These are phyloP conservation scores for Coffea humblotiana DNA, from an alignment of 305 asterid genomes.

Conservation along the genomic window DNA sequence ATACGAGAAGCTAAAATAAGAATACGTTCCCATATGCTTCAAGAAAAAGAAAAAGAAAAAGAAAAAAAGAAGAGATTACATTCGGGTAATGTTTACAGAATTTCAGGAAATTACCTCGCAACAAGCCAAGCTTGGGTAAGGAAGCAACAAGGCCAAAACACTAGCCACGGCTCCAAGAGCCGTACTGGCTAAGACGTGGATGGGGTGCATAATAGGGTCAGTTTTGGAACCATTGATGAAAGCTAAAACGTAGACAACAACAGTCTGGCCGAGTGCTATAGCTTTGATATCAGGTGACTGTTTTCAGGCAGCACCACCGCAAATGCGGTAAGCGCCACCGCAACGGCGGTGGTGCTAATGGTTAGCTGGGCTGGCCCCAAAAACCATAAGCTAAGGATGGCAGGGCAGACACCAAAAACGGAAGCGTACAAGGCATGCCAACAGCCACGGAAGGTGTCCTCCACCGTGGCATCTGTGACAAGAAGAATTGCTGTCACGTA, in stretches of 20 bases:
- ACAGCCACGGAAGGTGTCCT: slow-evolving; percentile 68
- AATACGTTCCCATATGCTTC: no score
- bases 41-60: no score
- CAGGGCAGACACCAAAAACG: slow-evolving; percentile 48
- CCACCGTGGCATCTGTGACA: slow-evolving; percentile 65
- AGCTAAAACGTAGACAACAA: slow-evolving; percentile 57
- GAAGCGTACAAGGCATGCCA: slow-evolving; percentile 64
- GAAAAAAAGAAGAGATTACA: no score
- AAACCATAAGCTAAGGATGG: slow-evolving; percentile 55
- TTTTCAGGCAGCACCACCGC: slow-evolving; percentile 61
- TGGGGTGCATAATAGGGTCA: slow-evolving; percentile 67
- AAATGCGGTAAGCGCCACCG: slow-evolving; percentile 54
- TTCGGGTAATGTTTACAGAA: no score
- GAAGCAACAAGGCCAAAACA: slow-evolving; percentile 64
- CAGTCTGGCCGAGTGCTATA: slow-evolving; percentile 78
- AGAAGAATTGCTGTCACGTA: slow-evolving; percentile 69
- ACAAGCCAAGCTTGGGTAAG: slow-evolving; percentile 60
- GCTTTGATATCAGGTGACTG: slow-evolving; percentile 56
- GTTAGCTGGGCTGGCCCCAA: slow-evolving; percentile 63
- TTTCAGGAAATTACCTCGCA: slow-evolving; percentile 45
- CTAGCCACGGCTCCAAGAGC: slow-evolving; percentile 66
- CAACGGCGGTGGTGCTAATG: slow-evolving; percentile 40
- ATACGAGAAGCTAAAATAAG: no score
- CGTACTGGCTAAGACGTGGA: slow-evolving; percentile 69
- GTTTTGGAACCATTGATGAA: slow-evolving; percentile 52